Base-by-base conservation (phyloP, 495 filamentous ascomycete genomes). In the Sabuloglossum arenarium region DNA sequence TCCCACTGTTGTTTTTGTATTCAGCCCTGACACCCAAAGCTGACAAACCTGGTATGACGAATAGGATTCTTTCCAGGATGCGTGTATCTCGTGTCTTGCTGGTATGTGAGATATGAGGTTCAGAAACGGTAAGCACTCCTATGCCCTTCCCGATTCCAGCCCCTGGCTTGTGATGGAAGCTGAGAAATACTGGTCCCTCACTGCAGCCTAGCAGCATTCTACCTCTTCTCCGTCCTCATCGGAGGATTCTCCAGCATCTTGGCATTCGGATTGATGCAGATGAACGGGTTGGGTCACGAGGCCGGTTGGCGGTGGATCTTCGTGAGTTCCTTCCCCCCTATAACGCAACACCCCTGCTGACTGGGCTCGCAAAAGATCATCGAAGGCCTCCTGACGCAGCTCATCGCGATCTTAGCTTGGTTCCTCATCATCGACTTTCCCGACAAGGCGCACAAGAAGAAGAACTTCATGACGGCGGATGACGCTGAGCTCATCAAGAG, bases 161-260 rank as follows among this genome's bases (percentile, higher is more conserved):
- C 30, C 30, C 11, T 32, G 30, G 11, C 30, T 11, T 32, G 30
- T 4, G 4, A 87, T 90, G 64, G 88, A 80, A 72, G 55, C 67
- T 1, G 39, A 43, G n/a, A 4, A 23, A 21, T 4, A 5, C 19
- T 21, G 2, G n/a, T 19, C 3, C n/a, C n/a, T 37, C 9, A 94
- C 68, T 84, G 83, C 63, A 78, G 91, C 23, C 94, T 86, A 66
- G 82, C 78, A 39, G 84, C 95, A 71, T 96, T 96, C 72, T 97
- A 94, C 73, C 74, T 74, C 59, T 83, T 79, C 5, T 90, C 89
- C 0, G 83, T 81, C 2, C 67, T 94, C 28, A 87, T 87, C 5
- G 87, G 88, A 25, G 88, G 88, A 4, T 94, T 94, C 59, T 87
- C 87, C 39, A 86, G 86, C 14, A 70, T 94, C 19, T 68, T 94